A percentile compares a stretch with the other conserved stretches of the same genome.
Conservation (phyloP, 805 yeast genomes). For the Ogataea trehalophila region DNA sequence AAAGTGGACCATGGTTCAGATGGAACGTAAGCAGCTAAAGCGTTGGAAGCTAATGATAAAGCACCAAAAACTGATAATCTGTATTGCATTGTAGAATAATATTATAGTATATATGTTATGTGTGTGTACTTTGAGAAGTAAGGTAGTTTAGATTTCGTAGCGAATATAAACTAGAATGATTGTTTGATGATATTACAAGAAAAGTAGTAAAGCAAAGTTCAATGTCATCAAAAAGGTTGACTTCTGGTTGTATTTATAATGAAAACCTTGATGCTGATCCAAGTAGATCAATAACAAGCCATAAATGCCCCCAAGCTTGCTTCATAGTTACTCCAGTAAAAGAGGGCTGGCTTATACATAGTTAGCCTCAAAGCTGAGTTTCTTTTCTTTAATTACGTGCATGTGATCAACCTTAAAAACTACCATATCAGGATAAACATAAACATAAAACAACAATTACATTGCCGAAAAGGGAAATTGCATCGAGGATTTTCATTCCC, state of each 20-base stretch:
- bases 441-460: conserved; percentile 2
- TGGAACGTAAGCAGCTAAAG: conserved; percentile 59
- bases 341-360: conserved; percentile 17
- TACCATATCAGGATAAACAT: conserved; percentile 5
- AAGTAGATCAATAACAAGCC: conserved; percentile 1
- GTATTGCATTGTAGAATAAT: conserved; percentile 19
- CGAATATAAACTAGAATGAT: background rate
- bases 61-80: conserved; percentile 29
- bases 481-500: no score
- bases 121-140: background rate
- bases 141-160: background rate
- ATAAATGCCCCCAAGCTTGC: background rate
- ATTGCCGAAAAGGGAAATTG: background rate
- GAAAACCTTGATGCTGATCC: background rate
- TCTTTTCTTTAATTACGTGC: conserved; percentile 10
- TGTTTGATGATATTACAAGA: conserved; percentile 7
- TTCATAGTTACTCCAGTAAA: background rate
- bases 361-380: background rate
- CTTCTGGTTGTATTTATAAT: background rate
- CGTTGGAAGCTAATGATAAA: conserved; percentile 39
- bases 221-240: background rate
- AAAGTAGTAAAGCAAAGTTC: background rate
- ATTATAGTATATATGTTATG: background rate
- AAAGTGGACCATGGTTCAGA: conserved; percentile 66
- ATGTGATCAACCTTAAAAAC: conserved; percentile 2